Evolutionary conservation across 139 green algal species (phyloP).

Genomic region (Nannochloris sp.): DNA sequence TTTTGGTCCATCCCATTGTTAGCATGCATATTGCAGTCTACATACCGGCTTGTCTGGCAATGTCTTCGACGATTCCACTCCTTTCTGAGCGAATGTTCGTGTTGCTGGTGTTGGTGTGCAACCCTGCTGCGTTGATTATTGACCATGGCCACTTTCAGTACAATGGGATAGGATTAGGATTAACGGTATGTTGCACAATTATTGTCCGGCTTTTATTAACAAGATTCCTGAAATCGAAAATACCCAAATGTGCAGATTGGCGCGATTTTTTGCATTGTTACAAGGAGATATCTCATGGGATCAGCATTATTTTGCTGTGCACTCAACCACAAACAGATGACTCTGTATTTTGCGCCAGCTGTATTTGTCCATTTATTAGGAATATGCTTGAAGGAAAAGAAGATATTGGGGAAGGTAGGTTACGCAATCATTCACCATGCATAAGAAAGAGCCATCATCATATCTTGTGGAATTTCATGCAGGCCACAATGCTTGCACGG

Average conservation of each 20-base stretch:
- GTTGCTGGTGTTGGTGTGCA: slow-evolving; percentile 55
- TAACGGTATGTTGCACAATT: slow-evolving; percentile 30
- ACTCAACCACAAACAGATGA: slow-evolving; percentile 98
- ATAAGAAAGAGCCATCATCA: neutral
- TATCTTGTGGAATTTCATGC: neutral
- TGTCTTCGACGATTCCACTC: slow-evolving; percentile 5
- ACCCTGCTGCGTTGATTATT: slow-evolving; percentile 77
- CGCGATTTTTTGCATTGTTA: slow-evolving; percentile 40
- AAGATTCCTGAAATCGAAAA: neutral
- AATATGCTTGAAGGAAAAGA: slow-evolving; percentile 41
- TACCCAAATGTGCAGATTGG: slow-evolving; percentile 20
- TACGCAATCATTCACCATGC: neutral
- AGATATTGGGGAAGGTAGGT: neutral
- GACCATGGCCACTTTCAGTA: slow-evolving; percentile 99
- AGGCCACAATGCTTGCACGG: slow-evolving; percentile 4
- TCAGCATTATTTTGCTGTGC: slow-evolving; percentile 67
- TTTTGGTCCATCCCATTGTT: slow-evolving; percentile 3
- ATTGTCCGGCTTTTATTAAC: no score
- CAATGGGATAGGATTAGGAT: slow-evolving; percentile 83
- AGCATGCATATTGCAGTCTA: slow-evolving; percentile 44
- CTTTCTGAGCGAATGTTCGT: neutral
- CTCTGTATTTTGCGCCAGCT: slow-evolving; percentile 86
- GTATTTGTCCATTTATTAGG: slow-evolving; percentile 95
- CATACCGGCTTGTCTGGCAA: slow-evolving; percentile 60
- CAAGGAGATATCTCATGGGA: slow-evolving; percentile 34